Base-by-base conservation (phyloP, 306 rosid species). In the Pueraria montana region DNA sequence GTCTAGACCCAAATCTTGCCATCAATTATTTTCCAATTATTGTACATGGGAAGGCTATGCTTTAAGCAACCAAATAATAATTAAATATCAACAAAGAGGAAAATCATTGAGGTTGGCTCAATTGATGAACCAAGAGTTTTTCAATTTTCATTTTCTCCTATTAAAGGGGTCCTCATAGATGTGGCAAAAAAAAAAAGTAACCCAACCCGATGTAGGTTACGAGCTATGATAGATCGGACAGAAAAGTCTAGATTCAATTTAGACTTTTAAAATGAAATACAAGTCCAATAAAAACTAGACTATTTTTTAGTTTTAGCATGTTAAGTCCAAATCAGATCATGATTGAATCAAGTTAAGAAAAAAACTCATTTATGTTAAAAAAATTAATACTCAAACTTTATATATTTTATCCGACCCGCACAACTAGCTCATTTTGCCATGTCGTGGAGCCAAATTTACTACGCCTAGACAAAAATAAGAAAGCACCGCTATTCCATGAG, bases 21-120 rank as follows among this genome's bases (percentile, higher is more conserved):
- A 32, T 63, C 73, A 62, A 84, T 78, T 62, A 70, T 83, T 36
- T 56, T 34, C 36, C 82, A 77, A 77, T 70, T 78, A 84, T 72
- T 83, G 83, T 46, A 52, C 65, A 59, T 77, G 45, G 49, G 45
- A 40, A 50, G 52, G 11, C 65, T 84, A 32, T 45, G 64, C 24
- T 68, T 68, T 55, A 11, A 52, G 72, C 67, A 36, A n/a, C 42
- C 26, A 52, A 63, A n/a, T 18, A 74, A 73, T 73, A 43, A 76
- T 23, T 23, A 59, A 56, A 69, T 42, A 48, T 46, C 23, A 17
- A 53, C 1, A 30, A 63, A 13, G 45, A 18, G 42, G 52, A 67
- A 74, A 55, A 75, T 75, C 30, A 65, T 55, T 76, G 72, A 66
- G 61, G 42, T 49, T 30, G 8, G 76, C 49, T 24, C 76, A 43